Evolutionary conservation across 2,329 filamentous ascomycete genomes (phyloP), one percentile per base, ranked within the genome.

Genomic region (Microcyclospora tardicrescens): DNA sequence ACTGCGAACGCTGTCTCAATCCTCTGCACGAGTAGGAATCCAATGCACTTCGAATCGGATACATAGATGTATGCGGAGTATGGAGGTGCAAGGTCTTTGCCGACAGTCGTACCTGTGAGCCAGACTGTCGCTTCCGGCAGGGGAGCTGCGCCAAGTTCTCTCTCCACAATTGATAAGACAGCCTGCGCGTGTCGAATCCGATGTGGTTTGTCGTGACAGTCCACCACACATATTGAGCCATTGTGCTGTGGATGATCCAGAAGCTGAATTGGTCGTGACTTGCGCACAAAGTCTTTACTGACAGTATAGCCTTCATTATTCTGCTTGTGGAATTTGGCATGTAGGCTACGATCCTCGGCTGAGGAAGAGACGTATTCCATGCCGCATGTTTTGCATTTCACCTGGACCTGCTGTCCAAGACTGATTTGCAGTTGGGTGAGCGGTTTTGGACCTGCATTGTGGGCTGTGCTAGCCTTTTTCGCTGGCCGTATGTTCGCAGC

Each of bases 331-430:
- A 75, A 81, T 45, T 74, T 76, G 46, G 71, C 71, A 52, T 81
- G 77, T 38, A 81, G 52, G 6, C 67, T 68, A n/a, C 66, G 62
- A 48, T 81, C 77, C 49, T 79, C 75, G 6, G 63, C 58, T 36
- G 72, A 71, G 0, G 75, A 78, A 3, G 75, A 71, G 28, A 75
- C 67, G 48, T 80, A 81, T 38, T 77, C 73, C 77, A 81, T 81
- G 1, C 73, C 72, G 49, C 77, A 81, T 2, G 61, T 63, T 29
- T 63, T 61, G 57, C 77, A 81, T 10, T 68, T 72, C 47, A 71
- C 72, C 34, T 71, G 66, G 30, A 69, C 60, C 32, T 72, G 66
- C 30, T 65, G 62, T 2, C 73, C 75, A 10, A 79, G 61, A 48
- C 75, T 73, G 43, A 79, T 67, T 48, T 75, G 72, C 64, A 75